Conservation (phyloP, 352 stramenopile genomes). For the Phytophthora pistaciae region DNA sequence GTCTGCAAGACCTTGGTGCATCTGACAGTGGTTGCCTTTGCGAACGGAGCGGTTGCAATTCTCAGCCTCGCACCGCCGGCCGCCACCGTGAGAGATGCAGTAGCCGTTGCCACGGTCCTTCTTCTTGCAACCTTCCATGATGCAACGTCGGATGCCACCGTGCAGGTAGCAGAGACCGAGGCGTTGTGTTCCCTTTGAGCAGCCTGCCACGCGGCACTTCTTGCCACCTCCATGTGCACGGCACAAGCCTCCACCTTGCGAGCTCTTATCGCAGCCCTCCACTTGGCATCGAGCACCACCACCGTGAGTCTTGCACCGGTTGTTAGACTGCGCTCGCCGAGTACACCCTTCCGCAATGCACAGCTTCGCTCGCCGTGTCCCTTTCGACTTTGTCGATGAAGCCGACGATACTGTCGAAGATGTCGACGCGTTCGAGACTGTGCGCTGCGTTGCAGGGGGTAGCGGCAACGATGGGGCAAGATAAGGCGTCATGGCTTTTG, state of each 20-base stretch:
- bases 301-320: slow-evolving; percentile 85
- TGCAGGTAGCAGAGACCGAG: slow-evolving; percentile 84
- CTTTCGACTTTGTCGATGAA: slow-evolving; percentile 39
- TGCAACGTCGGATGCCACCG: slow-evolving; percentile 77
- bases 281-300: slow-evolving; percentile 83
- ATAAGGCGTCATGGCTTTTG: slow-evolving; percentile 28
- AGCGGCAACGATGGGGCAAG: slow-evolving; percentile 26
- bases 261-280: slow-evolving; percentile 77
- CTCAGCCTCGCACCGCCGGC: slow-evolving; percentile 66
- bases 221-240: slow-evolving; percentile 64
- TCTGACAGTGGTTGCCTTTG: slow-evolving; percentile 81
- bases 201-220: slow-evolving; percentile 72
- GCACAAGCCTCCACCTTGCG: slow-evolving; percentile 72
- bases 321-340: slow-evolving; percentile 79
- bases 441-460: slow-evolving; percentile 28
- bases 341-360: slow-evolving; percentile 70
- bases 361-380: slow-evolving; percentile 63
- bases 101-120: slow-evolving; percentile 86
- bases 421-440: slow-evolving; percentile 34
- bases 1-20: slow-evolving; percentile 54
- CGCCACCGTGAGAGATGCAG: slow-evolving; percentile 83
- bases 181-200: slow-evolving; percentile 80
- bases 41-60: slow-evolving; percentile 76
- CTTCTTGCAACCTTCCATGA: slow-evolving; percentile 80
- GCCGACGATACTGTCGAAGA: slow-evolving; percentile 32